phyloP scores from a whole-genome alignment of 192 early-diverging fungal genomes.

The Umbelopsis sp. region DNA sequence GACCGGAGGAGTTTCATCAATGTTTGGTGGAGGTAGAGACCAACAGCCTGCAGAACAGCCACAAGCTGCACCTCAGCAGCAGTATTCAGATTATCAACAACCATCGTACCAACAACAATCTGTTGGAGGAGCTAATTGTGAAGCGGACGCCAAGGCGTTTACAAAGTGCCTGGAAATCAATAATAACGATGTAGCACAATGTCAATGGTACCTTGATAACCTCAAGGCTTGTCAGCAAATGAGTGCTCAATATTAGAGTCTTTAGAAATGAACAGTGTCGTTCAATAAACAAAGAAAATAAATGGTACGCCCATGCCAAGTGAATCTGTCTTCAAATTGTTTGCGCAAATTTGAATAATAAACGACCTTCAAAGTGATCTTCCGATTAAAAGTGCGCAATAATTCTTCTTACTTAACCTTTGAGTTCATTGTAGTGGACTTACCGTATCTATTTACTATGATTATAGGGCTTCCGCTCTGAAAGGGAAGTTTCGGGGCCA shows the following conservation, averaged over 20 bases:
- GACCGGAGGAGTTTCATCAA: slow-evolving; percentile 33
- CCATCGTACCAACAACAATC: slow-evolving; percentile 31
- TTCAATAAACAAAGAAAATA: not conserved
- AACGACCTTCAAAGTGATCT: no score
- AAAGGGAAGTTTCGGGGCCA: not conserved
- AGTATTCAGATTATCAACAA: slow-evolving; percentile 41
- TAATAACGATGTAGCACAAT: slow-evolving; percentile 75
- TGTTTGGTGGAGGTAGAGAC: slow-evolving; percentile 52
- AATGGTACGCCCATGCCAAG: no score
- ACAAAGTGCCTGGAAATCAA: slow-evolving; percentile 84
- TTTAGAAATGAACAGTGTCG: not conserved
- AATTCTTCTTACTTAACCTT: no score
- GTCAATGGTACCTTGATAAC: slow-evolving; percentile 90
- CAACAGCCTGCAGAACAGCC: slow-evolving; percentile 41
- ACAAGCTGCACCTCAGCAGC: slow-evolving; percentile 17
- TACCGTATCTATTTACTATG: no score
- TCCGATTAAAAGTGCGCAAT: no score
- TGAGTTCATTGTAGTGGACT: no score
- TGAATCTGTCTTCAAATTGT: no score
- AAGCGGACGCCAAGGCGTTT: slow-evolving; percentile 80
- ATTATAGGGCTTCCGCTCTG: no score
- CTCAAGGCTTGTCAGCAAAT: slow-evolving; percentile 85
- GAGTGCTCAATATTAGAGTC: slow-evolving; percentile 42
- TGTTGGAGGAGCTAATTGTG: slow-evolving; percentile 49
- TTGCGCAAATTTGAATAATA: no score